Evolutionary conservation across 75 land plant genomes (phyloP), one percentile per base, ranked within the genome.

Genomic region (Ceratopteris richardii): DNA sequence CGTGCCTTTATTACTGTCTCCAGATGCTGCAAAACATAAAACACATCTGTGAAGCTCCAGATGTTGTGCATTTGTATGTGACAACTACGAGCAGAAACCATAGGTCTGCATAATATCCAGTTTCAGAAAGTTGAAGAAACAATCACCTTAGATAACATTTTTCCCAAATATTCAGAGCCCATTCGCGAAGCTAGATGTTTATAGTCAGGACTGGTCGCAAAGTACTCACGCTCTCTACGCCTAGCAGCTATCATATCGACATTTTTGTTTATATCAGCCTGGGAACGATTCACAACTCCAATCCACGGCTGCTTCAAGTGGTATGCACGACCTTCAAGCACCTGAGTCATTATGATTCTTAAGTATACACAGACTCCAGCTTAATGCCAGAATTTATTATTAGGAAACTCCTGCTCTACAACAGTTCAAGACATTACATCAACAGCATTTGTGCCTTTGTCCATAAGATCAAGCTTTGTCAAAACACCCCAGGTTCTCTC

Each of bases 401-500:
- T n/a, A n/a, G 42, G 14, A 40, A 40, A 40, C 42, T 40, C 9
- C 42, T 40, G 42, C 42, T 40, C 42, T 40, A 40, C 14, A 14
- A 40, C 42, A 40, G 14, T 9, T 9, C 9, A 14, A 40, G 42
- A 44, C 77, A 94, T 82, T 77, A 92, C 97, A 73, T 92, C 97
- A 37, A 92, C 77, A 24, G 97, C 97, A 85, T 91, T 76, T 42
- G 97, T 91, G 40, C 97, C 97, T 68, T 79, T 78, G 59, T 90
- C 96, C 96, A 90, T 90, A 28, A 90, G 88, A 74, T 90, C 96
- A 63, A 90, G 76, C 69, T 92, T 92, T 39, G 97, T 92, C 44
- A 92, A 58, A 29, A 92, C 97, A 46, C 97, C 97, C 73, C 85
- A 88, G n/a, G 97, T 92, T 54, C 97, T 84, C 58, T 92, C 94